Evolutionary conservation across 768 basidiomycete genomes (phyloP).

Genomic region (Gymnopilus junonius): DNA sequence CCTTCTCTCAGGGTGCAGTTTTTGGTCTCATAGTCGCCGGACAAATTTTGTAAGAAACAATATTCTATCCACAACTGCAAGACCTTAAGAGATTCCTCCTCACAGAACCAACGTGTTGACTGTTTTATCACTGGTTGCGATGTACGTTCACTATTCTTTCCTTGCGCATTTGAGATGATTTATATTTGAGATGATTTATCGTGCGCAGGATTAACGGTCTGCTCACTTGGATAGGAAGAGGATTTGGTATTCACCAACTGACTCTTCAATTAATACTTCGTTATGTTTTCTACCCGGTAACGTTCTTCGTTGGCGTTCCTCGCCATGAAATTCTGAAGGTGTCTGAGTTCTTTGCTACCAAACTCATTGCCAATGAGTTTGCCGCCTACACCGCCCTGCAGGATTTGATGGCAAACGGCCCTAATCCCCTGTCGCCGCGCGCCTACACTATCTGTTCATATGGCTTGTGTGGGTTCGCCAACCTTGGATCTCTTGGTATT

Average conservation of each 20-base stretch:
- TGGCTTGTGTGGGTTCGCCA: slow-evolving; percentile 91
- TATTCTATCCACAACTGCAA: slow-evolving; percentile 53
- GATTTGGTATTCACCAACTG: slow-evolving; percentile 81
- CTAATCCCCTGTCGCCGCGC: slow-evolving; percentile 56
- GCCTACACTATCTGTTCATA: slow-evolving; percentile 86
- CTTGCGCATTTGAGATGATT: too few relatives aligned
- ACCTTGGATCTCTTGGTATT: slow-evolving; percentile 84
- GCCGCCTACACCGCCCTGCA: slow-evolving; percentile 72
- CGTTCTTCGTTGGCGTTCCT: slow-evolving; percentile 83
- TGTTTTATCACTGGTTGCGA: slow-evolving; percentile 79
- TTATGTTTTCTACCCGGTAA: slow-evolving; percentile 88
- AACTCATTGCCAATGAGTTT: slow-evolving; percentile 89
- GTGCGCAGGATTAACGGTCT: slow-evolving; percentile 70
- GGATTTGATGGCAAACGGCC: slow-evolving; percentile 41
- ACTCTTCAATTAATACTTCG: slow-evolving; percentile 86
- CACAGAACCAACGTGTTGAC: slow-evolving; percentile 81
- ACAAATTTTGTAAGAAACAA: slow-evolving; percentile 76
- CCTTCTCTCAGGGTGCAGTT: slow-evolving; percentile 83
- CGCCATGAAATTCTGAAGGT: slow-evolving; percentile 81
- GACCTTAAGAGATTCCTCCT: slow-evolving; percentile 50
- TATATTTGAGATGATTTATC: neutral
- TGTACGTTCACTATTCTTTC: slow-evolving; percentile 63
- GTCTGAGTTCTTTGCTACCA: slow-evolving; percentile 81
- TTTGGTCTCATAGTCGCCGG: slow-evolving; percentile 89
- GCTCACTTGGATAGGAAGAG: slow-evolving; percentile 87